Evolutionary conservation across 179 eudicot species (phyloP).

Genomic region (Drosera spatulata): DNA sequence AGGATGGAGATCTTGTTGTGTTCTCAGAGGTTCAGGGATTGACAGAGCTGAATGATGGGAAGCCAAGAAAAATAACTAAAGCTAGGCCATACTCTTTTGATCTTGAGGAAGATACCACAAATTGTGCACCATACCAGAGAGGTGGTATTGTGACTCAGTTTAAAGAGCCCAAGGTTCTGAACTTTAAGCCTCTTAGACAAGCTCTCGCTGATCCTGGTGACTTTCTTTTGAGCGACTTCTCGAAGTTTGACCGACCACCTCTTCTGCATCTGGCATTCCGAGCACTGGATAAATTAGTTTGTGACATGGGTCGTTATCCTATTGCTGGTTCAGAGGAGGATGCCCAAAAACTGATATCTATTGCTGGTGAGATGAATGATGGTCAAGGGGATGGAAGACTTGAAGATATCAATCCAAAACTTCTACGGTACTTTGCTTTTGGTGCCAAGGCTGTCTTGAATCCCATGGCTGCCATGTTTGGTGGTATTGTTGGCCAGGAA

Average conservation of each 20-base stretch:
- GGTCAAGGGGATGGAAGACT: constrained; percentile 45
- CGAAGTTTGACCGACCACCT: constrained; percentile 95
- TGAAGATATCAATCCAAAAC: constrained; percentile 49
- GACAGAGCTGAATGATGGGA: constrained; percentile 96
- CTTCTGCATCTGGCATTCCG: constrained; percentile 86
- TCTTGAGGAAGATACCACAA: constrained; percentile 81
- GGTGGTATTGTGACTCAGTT: constrained; percentile 97
- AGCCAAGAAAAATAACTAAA: constrained; percentile 63
- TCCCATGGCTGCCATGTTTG: constrained; percentile 99
- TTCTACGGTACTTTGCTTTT: constrained; percentile 63
- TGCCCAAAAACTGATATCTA: constrained; percentile 70
- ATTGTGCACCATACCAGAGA: constrained; percentile 54
- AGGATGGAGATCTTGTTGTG: constrained; percentile 89
- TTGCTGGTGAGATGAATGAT: constrained; percentile 39
- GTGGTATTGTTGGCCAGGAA: constrained; percentile 98
- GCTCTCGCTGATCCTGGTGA: constrained; percentile 81
- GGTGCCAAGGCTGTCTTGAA: constrained; percentile 88
- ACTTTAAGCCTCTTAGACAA: constrained; percentile 67
- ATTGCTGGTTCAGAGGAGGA: constrained; percentile 84
- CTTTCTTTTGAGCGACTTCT: constrained; percentile 76
- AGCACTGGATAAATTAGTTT: constrained; percentile 65
- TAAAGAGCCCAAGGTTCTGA: constrained; percentile 76
- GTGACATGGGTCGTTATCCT: constrained; percentile 56
- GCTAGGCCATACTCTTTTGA: constrained; percentile 74
- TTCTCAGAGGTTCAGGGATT: constrained; percentile 87